Percentiles rank a stretch among this genome's conserved stretches.
These are phyloP conservation scores for Cladosporium sp. DNA, from an alignment of 2,329 filamentous ascomycete genomes.

Conservation along the genomic window DNA sequence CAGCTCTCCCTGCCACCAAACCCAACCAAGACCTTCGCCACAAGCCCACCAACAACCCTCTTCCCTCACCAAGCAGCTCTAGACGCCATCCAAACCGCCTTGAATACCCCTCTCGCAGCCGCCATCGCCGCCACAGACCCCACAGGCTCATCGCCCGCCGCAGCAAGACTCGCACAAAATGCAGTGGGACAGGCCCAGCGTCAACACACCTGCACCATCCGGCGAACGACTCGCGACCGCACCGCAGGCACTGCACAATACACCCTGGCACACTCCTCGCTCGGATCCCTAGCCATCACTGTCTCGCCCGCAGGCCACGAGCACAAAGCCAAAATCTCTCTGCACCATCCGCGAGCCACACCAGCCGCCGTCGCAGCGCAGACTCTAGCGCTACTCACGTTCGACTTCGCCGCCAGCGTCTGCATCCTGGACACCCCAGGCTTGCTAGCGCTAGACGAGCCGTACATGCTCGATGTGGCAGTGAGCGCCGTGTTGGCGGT, in stretches of 20 bases:
- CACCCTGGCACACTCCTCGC: conserved; percentile 48
- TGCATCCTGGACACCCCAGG: conserved; percentile 49
- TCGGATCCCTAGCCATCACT: conserved; percentile 47
- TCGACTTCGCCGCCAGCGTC: conserved; percentile 47
- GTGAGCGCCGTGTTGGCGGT: conserved; percentile 47
- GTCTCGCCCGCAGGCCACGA: conserved; percentile 30
- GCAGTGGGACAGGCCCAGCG: conserved; percentile 62
- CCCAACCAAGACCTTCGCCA: background rate
- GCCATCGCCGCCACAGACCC: conserved; percentile 69
- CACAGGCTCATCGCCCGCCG: conserved; percentile 62
- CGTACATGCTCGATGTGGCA: conserved; percentile 50
- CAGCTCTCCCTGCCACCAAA: conserved; percentile 30
- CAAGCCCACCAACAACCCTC: conserved; percentile 35
- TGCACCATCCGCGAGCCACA: conserved; percentile 44
- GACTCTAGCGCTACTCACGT: conserved; percentile 45
- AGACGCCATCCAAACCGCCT: conserved; percentile 48
- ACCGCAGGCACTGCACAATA: conserved; percentile 42
- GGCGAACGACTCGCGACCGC: conserved; percentile 56
- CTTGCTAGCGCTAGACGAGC: conserved; percentile 46
- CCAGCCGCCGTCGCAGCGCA: conserved; percentile 44
- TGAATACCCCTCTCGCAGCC: conserved; percentile 48
- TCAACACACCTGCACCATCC: conserved; percentile 68
- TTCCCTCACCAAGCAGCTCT: conserved; percentile 52
- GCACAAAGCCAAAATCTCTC: conserved; percentile 34
- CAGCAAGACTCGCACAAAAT: conserved; percentile 62